A percentile compares a stretch with the other conserved stretches of the same genome.
phyloP scores from a whole-genome alignment of 2,329 filamentous ascomycete genomes.

The Apiospora kogelbergensis region DNA sequence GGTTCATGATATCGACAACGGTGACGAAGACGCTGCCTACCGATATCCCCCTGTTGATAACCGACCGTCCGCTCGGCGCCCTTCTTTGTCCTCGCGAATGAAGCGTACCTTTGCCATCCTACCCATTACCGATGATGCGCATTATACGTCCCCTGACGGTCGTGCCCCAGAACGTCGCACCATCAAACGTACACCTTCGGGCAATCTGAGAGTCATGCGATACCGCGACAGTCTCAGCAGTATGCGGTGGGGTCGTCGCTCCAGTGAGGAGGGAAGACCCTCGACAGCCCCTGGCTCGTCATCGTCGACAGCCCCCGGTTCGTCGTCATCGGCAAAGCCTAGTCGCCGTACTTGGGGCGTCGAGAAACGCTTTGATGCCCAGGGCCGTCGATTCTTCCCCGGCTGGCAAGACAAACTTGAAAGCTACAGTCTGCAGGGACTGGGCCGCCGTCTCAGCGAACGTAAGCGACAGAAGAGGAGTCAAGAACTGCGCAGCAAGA shows the following conservation, averaged over 20 bases:
- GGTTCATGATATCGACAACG: slow-evolving; percentile 31
- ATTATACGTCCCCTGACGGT: slow-evolving; percentile 32
- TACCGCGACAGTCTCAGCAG: slow-evolving; percentile 44
- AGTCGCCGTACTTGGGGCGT: slow-evolving; percentile 27
- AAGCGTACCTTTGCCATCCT: slow-evolving; percentile 62
- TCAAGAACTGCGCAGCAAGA: slow-evolving; percentile 58
- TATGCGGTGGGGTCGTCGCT: slow-evolving; percentile 3
- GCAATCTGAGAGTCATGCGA: slow-evolving; percentile 59
- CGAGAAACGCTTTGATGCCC: slow-evolving; percentile 32
- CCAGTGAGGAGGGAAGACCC: slow-evolving; percentile 30
- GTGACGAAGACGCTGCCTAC: slow-evolving; percentile 34
- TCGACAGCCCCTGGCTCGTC: slow-evolving; percentile 34
- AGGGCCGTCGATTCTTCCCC: slow-evolving; percentile 31
- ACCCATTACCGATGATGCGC: slow-evolving; percentile 46
- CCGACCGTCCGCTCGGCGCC: slow-evolving; percentile 40
- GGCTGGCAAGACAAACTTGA: slow-evolving; percentile 48
- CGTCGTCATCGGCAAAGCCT: slow-evolving; percentile 10
- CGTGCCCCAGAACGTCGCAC: slow-evolving; percentile 52
- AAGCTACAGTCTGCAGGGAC: slow-evolving; percentile 47
- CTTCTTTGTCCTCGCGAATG: slow-evolving; percentile 52
- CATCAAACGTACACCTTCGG: slow-evolving; percentile 59
- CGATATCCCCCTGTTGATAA: slow-evolving; percentile 51
- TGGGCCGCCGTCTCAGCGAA: slow-evolving; percentile 58
- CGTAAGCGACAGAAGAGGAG: slow-evolving; percentile 58
- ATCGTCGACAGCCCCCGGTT: neutral